Evolutionary conservation across 2,329 filamentous ascomycete genomes (phyloP), one percentile per base, ranked within the genome.

Genomic region (Whalleya microplaca): DNA sequence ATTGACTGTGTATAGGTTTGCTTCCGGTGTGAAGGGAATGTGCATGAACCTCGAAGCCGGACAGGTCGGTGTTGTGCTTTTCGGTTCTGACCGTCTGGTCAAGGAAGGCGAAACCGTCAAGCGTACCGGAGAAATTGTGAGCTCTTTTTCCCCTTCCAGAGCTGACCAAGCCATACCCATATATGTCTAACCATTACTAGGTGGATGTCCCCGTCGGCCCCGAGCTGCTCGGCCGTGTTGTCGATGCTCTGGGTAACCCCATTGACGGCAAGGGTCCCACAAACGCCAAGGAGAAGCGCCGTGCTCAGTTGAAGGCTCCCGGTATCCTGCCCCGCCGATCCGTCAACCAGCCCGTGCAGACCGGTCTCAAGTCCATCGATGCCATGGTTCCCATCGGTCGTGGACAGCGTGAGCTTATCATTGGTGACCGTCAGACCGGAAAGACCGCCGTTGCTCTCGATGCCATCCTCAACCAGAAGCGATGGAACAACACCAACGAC

Each of bases 31-130:
- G 82, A 98, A 98, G 89, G 95, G 95, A 80, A 99, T 99, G 95
- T 98, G 94, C 91, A 98, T 99, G 94, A 99, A 99, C 91, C 89
- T 99, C 82, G 95, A 99, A 85, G 95, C 95, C 80, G 95, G 95
- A 80, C 95, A 98, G 83, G 95, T 99, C 84, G 95, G 95, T 96
- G 93, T 99, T 75, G 95, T 99, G 87, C 87, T 99, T 76, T 99
- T 99, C 87, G 95, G 95, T 89, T 98, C 95, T 76, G 95, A 99
- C 84, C 93, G 95, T 93, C 87, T 97, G 73, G 95, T 99, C 88
- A 95, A 92, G 86, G 95, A 99, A 83, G 95, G 95, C 76, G 94
- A 99, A 87, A 94, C 91, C 68, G 95, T 99, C 81, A 98, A 96
- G 90, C 94, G 95, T 89, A 99, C 95, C 73, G 95, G 95, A 79